Base-by-base conservation (phyloP, 2,329 filamentous ascomycete genomes). In the Scedosporium minutisporum region DNA sequence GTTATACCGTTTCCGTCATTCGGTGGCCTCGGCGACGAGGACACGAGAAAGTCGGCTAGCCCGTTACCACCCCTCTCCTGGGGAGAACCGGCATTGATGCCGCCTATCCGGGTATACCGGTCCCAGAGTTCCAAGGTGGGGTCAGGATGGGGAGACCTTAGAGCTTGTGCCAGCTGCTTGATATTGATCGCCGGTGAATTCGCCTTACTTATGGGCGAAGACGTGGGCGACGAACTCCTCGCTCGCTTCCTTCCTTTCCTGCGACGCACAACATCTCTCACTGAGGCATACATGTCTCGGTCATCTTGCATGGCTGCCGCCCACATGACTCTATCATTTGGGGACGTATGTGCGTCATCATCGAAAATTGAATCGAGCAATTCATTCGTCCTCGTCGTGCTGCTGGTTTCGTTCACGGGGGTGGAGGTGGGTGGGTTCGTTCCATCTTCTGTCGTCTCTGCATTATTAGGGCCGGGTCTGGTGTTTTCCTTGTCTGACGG, bases 111-210 rank as follows among this genome's bases (percentile, higher is more conserved):
- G 44, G 88, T 83, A 70, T 90, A 91, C 61, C 88, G 85, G 67
- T 89, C 89, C 90, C 90, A 93, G 1, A 93, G 74, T 66, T 93
- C 88, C 38, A 87, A 74, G 2, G 88, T 88, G 44, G 90, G 87
- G 68, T 93, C 89, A 38, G 86, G 82, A 66, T 88, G 84, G 12
- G 87, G 87, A 1, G 87, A 88, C 66, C 82, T 86, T 53, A 90
- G 73, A 0, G 83, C 78, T 62, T 81, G 78, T 46, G 82, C 81
- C 51, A 87, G 74, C 65, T 80, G 79, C 68, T 84, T 81, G 46
- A 87, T 74, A 67, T 89, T 84, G 65, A 87, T 76, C 0, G 80
- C 69, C 6, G 79, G 77, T 1, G 76, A 75, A 27, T 71, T 73
- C 5, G 74, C 68, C 60, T 76, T 79, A 14, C 81, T 75, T 16